A percentile compares a stretch with the other conserved stretches of the same genome.
phyloP scores from a whole-genome alignment of 2,329 filamentous ascomycete genomes.

The Fusarium chuoi region DNA sequence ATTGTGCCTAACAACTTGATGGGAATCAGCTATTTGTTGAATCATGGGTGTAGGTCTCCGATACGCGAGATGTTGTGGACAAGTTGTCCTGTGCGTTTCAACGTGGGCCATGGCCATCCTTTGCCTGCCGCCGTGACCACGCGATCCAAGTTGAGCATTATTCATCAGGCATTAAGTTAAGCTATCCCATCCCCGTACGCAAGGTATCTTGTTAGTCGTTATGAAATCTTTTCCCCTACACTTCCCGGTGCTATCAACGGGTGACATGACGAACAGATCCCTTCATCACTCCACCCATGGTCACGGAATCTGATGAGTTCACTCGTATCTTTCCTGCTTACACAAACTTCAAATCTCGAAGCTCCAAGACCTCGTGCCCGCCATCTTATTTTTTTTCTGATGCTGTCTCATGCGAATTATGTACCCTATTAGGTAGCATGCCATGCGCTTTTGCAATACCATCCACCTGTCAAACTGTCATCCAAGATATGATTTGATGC shows the following conservation, averaged over 20 bases:
- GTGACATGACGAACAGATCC: slow-evolving; percentile 32
- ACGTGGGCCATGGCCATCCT: slow-evolving; percentile 6
- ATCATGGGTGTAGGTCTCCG: not conserved
- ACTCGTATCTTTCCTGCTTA: slow-evolving; percentile 14
- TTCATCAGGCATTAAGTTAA: slow-evolving; percentile 3
- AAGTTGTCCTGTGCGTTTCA: slow-evolving; percentile 7
- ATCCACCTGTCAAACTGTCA: not conserved
- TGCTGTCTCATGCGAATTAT: not conserved
- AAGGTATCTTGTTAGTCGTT: not conserved
- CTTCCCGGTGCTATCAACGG: not conserved
- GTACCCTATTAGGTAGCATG: not conserved
- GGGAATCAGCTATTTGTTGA: slow-evolving; percentile 13
- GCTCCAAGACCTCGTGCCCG: slow-evolving; percentile 15
- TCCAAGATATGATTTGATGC: slow-evolving; percentile 1
- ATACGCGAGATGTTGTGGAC: slow-evolving; percentile 5
- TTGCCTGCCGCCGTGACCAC: slow-evolving; percentile 18
- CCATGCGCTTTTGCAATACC: not conserved
- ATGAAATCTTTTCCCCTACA: not conserved
- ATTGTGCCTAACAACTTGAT: slow-evolving; percentile 33
- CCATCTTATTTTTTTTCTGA: slow-evolving; percentile 1
- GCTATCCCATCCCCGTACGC: not conserved
- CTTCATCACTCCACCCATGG: slow-evolving; percentile 30
- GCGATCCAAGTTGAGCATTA: slow-evolving; percentile 7
- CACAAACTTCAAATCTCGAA: not conserved
- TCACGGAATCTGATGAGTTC: slow-evolving; percentile 27